Conservation (phyloP, 1,284 basidiomycete genomes). For the Cryptococcus sp. region DNA sequence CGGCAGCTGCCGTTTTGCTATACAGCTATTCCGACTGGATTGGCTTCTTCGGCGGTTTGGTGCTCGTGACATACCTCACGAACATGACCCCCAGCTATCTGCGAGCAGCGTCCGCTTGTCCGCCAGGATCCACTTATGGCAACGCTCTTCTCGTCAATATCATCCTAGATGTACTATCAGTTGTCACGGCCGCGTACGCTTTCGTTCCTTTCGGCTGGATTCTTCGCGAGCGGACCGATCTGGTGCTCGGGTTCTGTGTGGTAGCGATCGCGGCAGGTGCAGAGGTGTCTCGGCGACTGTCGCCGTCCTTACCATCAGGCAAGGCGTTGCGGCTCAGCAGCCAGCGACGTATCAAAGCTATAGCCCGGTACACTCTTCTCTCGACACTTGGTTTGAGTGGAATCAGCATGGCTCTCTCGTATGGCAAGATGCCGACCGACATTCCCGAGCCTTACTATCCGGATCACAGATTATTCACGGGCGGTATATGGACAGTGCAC, state of each 20-base stretch:
- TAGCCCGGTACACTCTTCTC: slow-evolving; percentile 48
- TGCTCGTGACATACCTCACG: slow-evolving; percentile 68
- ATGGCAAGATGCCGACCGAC: slow-evolving; percentile 22
- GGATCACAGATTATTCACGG: slow-evolving; percentile 68
- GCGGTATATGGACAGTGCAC: slow-evolving; percentile 88
- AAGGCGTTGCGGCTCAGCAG: slow-evolving; percentile 19
- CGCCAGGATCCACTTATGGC: slow-evolving; percentile 57
- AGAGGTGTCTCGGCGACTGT: slow-evolving; percentile 12
- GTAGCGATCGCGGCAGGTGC: slow-evolving; percentile 19
- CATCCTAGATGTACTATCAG: slow-evolving; percentile 68
- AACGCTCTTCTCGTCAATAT: slow-evolving; percentile 66
- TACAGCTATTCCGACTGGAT: slow-evolving; percentile 69
- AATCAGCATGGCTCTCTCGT: slow-evolving; percentile 19
- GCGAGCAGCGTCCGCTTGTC: slow-evolving; percentile 48
- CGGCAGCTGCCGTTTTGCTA: slow-evolving; percentile 60
- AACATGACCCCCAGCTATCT: slow-evolving; percentile 65
- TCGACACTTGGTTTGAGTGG: slow-evolving; percentile 18
- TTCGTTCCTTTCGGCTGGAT: slow-evolving; percentile 83
- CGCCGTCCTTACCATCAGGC: slow-evolving; percentile 17
- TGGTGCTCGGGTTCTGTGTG: slow-evolving; percentile 52
- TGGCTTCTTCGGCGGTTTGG: slow-evolving; percentile 72
- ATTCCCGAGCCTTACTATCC: slow-evolving; percentile 62
- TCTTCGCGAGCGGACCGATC: slow-evolving; percentile 77
- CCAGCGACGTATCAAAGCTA: slow-evolving; percentile 16
- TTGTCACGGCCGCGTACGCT: slow-evolving; percentile 88